These are phyloP conservation scores for Russula olivacea DNA, from an alignment of 768 basidiomycete species.

Conservation along the genomic window DNA sequence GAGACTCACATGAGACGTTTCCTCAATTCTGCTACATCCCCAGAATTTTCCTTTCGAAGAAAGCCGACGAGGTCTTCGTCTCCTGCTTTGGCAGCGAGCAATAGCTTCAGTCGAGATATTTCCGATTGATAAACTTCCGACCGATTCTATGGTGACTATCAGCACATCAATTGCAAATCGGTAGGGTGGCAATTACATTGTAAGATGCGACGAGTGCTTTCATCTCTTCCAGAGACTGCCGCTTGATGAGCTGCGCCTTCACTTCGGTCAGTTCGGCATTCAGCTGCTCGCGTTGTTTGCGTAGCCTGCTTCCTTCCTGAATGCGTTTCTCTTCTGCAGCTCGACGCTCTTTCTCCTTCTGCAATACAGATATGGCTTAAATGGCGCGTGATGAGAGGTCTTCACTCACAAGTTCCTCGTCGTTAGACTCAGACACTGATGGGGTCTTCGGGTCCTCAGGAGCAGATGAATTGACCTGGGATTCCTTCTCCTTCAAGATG, in stretches of 20 bases:
- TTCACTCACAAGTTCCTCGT: conserved; percentile 13
- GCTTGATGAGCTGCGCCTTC: conserved; percentile 22
- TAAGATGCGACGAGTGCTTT: conserved; percentile 17
- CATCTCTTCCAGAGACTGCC: conserved; percentile 20
- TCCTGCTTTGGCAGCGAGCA: conserved; percentile 67
- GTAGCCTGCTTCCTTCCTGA: conserved; percentile 22
- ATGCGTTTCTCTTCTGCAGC: conserved; percentile 20
- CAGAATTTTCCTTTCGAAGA: conserved; percentile 51
- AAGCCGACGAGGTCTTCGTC: conserved; percentile 69
- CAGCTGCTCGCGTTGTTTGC: conserved; percentile 23
- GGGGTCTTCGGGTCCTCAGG: conserved; percentile 8
- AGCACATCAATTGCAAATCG: not conserved
- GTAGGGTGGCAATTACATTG: conserved; percentile 5
- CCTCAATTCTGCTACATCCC: conserved; percentile 47
- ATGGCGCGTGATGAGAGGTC: not conserved
- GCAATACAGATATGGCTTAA: not conserved
- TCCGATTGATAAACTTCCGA: conserved; percentile 68
- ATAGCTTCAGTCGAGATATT: conserved; percentile 61
- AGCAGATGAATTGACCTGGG: not conserved
- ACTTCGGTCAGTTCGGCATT: conserved; percentile 23
- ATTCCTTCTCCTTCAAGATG: conserved; percentile 20
- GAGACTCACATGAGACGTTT: conserved; percentile 48
- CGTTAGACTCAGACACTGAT: conserved; percentile 9
- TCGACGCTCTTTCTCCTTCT: conserved; percentile 20
- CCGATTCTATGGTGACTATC: conserved; percentile 48